Percentiles rank a stretch among this genome's conserved stretches.
Conservation (phyloP, 108 stramenopile genomes). For the Aurantiochytrium sp. region DNA sequence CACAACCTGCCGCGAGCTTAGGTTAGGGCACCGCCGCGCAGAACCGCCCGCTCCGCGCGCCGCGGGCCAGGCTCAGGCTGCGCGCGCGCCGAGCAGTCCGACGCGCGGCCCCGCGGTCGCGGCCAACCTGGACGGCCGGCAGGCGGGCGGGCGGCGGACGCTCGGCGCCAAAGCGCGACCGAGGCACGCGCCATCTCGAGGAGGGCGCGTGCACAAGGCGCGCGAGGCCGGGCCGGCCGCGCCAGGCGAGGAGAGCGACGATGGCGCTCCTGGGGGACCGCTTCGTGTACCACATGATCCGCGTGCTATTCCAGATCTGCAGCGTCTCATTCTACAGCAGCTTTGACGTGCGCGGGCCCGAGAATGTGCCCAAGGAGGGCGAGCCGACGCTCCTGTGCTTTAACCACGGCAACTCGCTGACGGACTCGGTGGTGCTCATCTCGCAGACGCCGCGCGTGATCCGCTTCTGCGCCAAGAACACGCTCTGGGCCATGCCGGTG, state of each 20-base stretch:
- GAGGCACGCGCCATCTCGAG: too few relatives aligned
- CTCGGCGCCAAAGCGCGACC: too few relatives aligned
- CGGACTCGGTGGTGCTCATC: conserved; percentile 28
- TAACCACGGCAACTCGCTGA: conserved; percentile 29
- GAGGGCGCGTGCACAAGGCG: too few relatives aligned
- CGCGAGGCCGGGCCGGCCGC: neutral
- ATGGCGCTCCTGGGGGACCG: neutral
- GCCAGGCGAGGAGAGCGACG: neutral
- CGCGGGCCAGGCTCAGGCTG: too few relatives aligned
- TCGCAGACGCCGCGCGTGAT: conserved; percentile 26
- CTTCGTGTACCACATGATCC: conserved; percentile 1
- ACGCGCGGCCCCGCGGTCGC: too few relatives aligned
- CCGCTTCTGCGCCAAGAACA: conserved; percentile 27
- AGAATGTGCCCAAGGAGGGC: neutral
- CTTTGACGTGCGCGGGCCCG: neutral
- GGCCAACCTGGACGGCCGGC: too few relatives aligned
- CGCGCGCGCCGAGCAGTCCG: too few relatives aligned
- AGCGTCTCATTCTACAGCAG: neutral
- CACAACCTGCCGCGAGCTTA: too few relatives aligned
- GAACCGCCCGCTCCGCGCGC: too few relatives aligned
- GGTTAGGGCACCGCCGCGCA: too few relatives aligned
- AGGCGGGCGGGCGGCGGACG: too few relatives aligned
- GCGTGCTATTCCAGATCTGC: neutral
- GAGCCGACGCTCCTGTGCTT: conserved; percentile 12
- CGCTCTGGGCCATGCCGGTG: conserved; percentile 5